These are phyloP conservation scores for Solanum piurae DNA, from an alignment of 257 asterid genomes.

Conservation along the genomic window DNA sequence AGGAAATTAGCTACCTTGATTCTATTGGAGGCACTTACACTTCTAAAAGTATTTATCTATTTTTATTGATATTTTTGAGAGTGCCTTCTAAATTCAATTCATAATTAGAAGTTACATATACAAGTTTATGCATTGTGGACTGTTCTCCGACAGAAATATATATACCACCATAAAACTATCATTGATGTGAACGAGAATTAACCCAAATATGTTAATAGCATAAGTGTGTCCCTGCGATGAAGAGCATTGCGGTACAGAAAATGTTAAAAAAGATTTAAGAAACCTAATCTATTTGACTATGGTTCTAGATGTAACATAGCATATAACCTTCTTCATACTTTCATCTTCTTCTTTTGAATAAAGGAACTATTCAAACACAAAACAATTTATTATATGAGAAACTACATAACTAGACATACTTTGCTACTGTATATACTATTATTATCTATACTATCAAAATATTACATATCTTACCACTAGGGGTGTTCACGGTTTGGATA, in stretches of 20 bases:
- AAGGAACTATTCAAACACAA: neutral
- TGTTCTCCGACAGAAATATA: neutral
- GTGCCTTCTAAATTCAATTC: neutral
- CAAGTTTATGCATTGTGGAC: neutral
- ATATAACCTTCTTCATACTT: neutral
- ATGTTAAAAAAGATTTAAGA: no score
- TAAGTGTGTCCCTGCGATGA: no score
- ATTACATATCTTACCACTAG: no score
- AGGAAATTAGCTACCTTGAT: neutral
- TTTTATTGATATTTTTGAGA: neutral
- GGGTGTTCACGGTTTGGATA: no score
- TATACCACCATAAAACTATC: neutral
- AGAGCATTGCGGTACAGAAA: no score
- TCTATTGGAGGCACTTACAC: neutral
- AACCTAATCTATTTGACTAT: neutral
- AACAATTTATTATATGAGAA: no score
- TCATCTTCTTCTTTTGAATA: neutral
- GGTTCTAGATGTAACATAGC: neutral
- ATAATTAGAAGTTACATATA: neutral
- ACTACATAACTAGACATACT: no score
- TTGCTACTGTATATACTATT: no score
- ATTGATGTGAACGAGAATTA: neutral
- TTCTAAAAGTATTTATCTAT: neutral
- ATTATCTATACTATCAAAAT: no score
- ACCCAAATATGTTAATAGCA: neutral